These are phyloP conservation scores for Sicyos baderoa DNA, from an alignment of 306 rosid species.

Conservation along the genomic window DNA sequence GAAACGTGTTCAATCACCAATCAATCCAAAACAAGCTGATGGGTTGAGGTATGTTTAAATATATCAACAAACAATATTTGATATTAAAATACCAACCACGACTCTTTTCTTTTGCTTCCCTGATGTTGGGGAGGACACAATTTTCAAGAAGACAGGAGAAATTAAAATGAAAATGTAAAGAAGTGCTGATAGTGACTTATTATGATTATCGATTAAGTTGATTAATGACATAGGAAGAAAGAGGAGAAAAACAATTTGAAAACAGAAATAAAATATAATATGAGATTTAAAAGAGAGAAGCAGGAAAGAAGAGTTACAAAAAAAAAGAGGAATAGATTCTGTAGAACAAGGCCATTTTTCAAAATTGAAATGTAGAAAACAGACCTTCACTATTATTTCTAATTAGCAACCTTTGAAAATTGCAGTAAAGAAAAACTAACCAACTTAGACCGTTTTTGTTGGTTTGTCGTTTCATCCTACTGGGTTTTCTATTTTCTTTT, in stretches of 20 bases:
- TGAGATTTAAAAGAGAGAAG: not conserved
- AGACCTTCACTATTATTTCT: not conserved
- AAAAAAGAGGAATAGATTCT: not conserved
- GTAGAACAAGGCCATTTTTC: not conserved
- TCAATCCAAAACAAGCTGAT: too few species aligned
- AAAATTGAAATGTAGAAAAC: not conserved
- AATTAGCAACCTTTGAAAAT: slow-evolving; percentile 1
- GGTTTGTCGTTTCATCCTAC: not conserved
- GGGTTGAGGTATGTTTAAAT: too few species aligned
- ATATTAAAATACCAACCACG: not conserved
- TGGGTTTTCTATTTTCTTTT: not conserved
- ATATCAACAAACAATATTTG: too few species aligned
- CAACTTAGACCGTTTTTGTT: not conserved
- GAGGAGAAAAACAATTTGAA: not conserved
- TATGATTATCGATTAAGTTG: not conserved
- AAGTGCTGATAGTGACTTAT: not conserved
- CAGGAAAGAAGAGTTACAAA: not conserved
- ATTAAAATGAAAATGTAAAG: not conserved
- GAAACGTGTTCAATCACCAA: too few species aligned
- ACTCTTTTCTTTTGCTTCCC: not conserved
- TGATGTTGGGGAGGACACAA: not conserved
- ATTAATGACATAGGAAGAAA: not conserved
- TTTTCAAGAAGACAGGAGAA: slow-evolving; percentile 8
- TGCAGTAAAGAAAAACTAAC: not conserved
- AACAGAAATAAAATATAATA: not conserved